phyloP scores from a whole-genome alignment of 2,329 filamentous ascomycete species.

The Scorias spongiosa region DNA sequence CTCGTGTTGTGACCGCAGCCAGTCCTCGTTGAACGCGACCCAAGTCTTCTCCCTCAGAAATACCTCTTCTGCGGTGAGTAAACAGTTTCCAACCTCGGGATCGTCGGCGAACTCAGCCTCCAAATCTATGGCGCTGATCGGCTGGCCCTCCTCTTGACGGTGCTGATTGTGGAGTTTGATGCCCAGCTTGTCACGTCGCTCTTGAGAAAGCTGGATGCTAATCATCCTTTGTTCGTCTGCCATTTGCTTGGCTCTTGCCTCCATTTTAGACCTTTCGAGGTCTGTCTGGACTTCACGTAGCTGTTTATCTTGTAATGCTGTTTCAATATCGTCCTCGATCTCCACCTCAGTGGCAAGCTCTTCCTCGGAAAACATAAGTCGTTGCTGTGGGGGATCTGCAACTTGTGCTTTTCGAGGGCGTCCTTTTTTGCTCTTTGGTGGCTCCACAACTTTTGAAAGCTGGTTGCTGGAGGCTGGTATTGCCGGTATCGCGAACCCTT shows the following conservation, averaged over 20 bases:
- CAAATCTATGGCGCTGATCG: constrained; percentile 14
- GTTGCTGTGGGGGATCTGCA: background rate
- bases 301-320: constrained; percentile 17
- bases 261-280: constrained; percentile 14
- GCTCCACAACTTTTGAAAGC: background rate
- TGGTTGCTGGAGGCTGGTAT: constrained; percentile 11
- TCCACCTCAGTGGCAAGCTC: constrained; percentile 33
- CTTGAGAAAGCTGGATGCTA: constrained; percentile 33
- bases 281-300: constrained; percentile 16
- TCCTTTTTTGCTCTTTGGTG: constrained; percentile 15
- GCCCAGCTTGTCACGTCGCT: constrained; percentile 32
- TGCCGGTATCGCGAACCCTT: constrained; percentile 27
- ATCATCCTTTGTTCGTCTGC: constrained; percentile 15
- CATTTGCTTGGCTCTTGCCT: constrained; percentile 12
- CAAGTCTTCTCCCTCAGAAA: constrained; percentile 81
- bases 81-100: constrained; percentile 67
- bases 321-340: constrained; percentile 29
- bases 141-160: constrained; percentile 11
- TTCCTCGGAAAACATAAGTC: constrained; percentile 16
- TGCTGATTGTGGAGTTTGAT: constrained; percentile 26
- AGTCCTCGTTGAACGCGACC: constrained; percentile 90
- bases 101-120: constrained; percentile 74
- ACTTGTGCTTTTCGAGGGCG: constrained; percentile 3
- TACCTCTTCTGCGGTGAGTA: constrained; percentile 58
- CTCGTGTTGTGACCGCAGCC: constrained; percentile 71